Evolutionary conservation across 2,329 filamentous ascomycete genomes (phyloP).

Genomic region (Zymoseptoria ardabiliae): DNA sequence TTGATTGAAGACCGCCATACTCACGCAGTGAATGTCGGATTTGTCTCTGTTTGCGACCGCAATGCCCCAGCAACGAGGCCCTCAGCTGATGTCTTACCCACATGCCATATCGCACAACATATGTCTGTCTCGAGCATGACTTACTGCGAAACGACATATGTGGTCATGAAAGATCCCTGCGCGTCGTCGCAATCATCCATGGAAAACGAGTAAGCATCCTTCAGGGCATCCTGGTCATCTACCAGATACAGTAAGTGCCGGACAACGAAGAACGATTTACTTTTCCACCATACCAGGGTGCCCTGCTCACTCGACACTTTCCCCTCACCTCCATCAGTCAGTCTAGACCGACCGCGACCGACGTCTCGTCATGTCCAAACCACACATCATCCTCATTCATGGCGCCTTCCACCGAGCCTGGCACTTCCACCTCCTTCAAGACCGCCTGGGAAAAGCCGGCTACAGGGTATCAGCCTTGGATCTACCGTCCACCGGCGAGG

Average conservation of each 20-base stretch:
- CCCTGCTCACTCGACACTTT: not conserved
- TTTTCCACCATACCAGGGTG: not conserved
- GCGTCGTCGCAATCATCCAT: not conserved
- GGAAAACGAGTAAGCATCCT: not conserved
- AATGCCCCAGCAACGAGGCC: not conserved
- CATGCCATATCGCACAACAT: not conserved
- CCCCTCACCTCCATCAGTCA: not conserved
- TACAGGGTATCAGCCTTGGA: slow-evolving; percentile 9
- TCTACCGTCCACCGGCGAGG: slow-evolving; percentile 11
- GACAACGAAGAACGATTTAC: not conserved
- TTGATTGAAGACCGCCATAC: not conserved
- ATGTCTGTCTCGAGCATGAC: not conserved
- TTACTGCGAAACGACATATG: not conserved
- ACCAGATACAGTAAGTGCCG: not conserved
- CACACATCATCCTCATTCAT: slow-evolving; percentile 17
- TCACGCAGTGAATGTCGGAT: too few relatives aligned
- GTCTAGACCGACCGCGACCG: not conserved
- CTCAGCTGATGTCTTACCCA: not conserved
- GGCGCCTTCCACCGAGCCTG: slow-evolving; percentile 13
- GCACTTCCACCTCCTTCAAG: slow-evolving; percentile 10
- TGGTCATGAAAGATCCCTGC: not conserved
- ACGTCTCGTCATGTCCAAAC: slow-evolving; percentile 8
- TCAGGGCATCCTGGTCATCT: not conserved
- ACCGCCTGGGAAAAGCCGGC: slow-evolving; percentile 10
- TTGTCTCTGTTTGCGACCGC: not conserved